Evolutionary conservation across 2,329 filamentous ascomycete genomes (phyloP), one percentile per base, ranked within the genome.

Genomic region (Phoma sp.): DNA sequence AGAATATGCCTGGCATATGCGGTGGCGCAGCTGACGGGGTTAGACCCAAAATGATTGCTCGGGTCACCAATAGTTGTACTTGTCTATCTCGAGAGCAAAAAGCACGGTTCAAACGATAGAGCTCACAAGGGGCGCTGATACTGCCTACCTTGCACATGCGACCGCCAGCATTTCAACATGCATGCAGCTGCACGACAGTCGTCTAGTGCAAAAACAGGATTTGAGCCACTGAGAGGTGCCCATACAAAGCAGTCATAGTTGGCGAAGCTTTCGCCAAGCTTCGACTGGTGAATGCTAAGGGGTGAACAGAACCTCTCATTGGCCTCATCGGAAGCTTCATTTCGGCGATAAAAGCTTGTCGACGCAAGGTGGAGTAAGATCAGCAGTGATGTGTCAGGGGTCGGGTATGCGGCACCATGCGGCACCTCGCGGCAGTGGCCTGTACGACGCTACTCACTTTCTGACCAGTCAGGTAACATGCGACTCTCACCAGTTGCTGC

Each of bases 201-300:
- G 9, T 6, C 27, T 9, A 29, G 27, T 9, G 6, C 9, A 18
- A 18, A 18, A 18, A 1, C 27, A 29, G 9, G 27, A 2, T 9
- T 7, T 29, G 6, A 29, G 22, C 3, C 18, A 22, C 36, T 25
- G 13, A 27, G 29, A 27, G n/a, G 14, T 24, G 7, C 33, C 9
- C 18, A 10, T 14, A 32, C n/a, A 29, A 2, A 3, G n/a, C 35
- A 38, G 27, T 29, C 22, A 43, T 13, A 38, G 32, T 25, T 43
- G 38, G 32, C 37, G 24, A 55, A 55, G 52, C 46, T 47, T 47
- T 50, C 25, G 43, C 47, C 52, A 55, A 55, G 52, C 52, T 47
- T 43, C 22, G 8, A 11, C 14, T 24, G 30, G 46, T 42, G 18
- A 41, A 30, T 11, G 23, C 46, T 49, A 49, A 29, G 10, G 35